Base-by-base conservation (phyloP, 257 asterid genomes). In the Nicotiana obtusifolia region DNA sequence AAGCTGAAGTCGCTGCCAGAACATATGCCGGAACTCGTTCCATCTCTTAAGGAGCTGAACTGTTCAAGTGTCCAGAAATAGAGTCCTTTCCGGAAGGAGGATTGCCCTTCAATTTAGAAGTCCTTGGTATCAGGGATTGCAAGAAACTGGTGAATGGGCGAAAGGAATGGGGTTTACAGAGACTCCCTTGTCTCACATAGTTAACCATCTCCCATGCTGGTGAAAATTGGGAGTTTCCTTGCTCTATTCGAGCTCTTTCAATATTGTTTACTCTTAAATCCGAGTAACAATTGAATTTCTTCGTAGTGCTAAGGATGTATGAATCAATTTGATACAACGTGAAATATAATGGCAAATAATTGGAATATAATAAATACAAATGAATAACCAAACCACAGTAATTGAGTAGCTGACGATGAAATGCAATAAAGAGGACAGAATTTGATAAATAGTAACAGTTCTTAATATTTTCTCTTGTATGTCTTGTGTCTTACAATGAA, bases 111-210 rank as follows among this genome's bases (percentile, higher is more conserved):
- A 30, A 33, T 35, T 68, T 65, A 35, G 0, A 14, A 8, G 0
- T 4, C 24, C 79, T 81, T n/a, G 0, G 0, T 0, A 54, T 81
- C 16, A 0, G 0, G 0, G 0, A 3, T 15, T 81, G 83, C 54
- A 10, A 22, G 31, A 33, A 56, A 33, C 71, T 81, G 4, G 28
- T 44, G 64, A 59, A 11, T 16, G 5, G 49, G 62, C 35, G 16
- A 5, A 57, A 56, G 5, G 10, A 16, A 10, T 57, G 62, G 81
- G 3, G n/a, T 81, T 71, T 81, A 67, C 49, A 16, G 41, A 53
- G 49, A 59, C 84, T 57, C 30, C 3, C 3, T n/a, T n/a, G n/a
- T n/a, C n/a, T n/a, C n/a, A n/a, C 0, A 0, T 1, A 0, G 10
- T 41, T 37, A 1, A 0, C 0, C 0, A 14, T 81, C 35, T 7